phyloP scores from a whole-genome alignment of 2,329 filamentous ascomycete species.

The Exserohilum turcica region DNA sequence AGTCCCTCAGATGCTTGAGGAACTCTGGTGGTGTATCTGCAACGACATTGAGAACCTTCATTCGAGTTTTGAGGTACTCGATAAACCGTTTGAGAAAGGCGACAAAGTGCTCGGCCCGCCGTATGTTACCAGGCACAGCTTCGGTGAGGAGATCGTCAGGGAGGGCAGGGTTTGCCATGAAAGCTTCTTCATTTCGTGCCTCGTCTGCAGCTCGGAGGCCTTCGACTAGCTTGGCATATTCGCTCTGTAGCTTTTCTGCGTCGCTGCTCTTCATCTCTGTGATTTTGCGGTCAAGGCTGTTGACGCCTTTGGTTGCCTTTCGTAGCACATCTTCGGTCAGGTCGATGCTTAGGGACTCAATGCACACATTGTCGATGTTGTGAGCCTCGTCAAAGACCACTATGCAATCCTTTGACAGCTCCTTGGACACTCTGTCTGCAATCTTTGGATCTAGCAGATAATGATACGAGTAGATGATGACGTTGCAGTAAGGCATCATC shows the following conservation, averaged over 20 bases:
- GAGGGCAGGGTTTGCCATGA: constrained; percentile 94
- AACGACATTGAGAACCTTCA: constrained; percentile 97
- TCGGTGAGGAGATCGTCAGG: constrained; percentile 94
- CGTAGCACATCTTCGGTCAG: constrained; percentile 93
- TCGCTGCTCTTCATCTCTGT: constrained; percentile 95
- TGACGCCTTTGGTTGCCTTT: constrained; percentile 86
- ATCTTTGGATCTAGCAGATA: constrained; percentile 98
- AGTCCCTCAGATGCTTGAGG: constrained; percentile 86
- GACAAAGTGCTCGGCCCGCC: constrained; percentile 93
- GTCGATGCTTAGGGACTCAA: constrained; percentile 95
- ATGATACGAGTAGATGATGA: constrained; percentile 99
- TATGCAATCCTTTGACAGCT: constrained; percentile 97
- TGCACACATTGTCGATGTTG: constrained; percentile 99
- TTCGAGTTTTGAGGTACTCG: constrained; percentile 95
- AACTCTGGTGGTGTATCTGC: constrained; percentile 97
- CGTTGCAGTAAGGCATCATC: constrained; percentile 99
- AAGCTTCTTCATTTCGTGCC: constrained; percentile 88
- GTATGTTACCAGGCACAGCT: constrained; percentile 94
- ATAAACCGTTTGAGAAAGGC: constrained; percentile 95
- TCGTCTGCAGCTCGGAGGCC: constrained; percentile 87
- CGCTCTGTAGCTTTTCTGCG: constrained; percentile 88
- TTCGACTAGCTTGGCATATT: constrained; percentile 94
- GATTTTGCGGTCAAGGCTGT: constrained; percentile 89
- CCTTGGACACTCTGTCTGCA: constrained; percentile 90
- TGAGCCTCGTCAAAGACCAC: constrained; percentile 98